Percentiles rank a stretch among this genome's conserved stretches.
These are phyloP conservation scores for Dryas octopetala DNA, from an alignment of 306 rosid species.

Conservation along the genomic window DNA sequence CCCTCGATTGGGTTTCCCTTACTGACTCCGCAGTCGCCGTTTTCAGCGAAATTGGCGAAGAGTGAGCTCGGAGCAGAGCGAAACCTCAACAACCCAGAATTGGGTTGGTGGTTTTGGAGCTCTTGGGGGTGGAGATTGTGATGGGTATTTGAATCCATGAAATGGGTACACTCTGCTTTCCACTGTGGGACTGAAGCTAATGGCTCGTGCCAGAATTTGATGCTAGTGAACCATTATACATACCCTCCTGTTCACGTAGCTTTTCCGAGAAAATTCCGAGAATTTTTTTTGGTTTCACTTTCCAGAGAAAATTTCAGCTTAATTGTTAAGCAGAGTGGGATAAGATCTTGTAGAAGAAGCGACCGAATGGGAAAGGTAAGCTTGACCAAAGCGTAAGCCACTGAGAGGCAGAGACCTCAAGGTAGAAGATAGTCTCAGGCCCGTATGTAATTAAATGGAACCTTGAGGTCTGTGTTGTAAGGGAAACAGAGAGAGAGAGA, in stretches of 20 bases:
- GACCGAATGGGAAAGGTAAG: slow-evolving; percentile 23
- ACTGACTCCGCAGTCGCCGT: slow-evolving; percentile 14
- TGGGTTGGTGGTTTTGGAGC: slow-evolving; percentile 42
- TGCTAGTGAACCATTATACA: slow-evolving; percentile 30
- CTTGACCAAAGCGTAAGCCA: slow-evolving; percentile 23
- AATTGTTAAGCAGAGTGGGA: slow-evolving; percentile 62
- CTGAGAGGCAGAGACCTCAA: neutral
- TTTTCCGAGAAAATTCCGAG: slow-evolving; percentile 35
- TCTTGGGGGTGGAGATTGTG: slow-evolving; percentile 36
- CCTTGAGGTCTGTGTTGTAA: slow-evolving; percentile 24
- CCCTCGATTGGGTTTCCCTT: slow-evolving; percentile 25
- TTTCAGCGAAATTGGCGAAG: slow-evolving; percentile 37
- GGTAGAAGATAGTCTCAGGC: slow-evolving; percentile 27
- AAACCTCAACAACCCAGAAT: slow-evolving; percentile 67
- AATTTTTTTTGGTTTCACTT: slow-evolving; percentile 31
- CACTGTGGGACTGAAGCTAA: slow-evolving; percentile 22
- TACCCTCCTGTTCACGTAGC: slow-evolving; percentile 12
- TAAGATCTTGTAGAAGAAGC: slow-evolving; percentile 86
- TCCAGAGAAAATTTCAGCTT: slow-evolving; percentile 47
- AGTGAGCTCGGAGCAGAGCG: slow-evolving; percentile 69
- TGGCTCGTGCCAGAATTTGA: slow-evolving; percentile 28
- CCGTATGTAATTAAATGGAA: slow-evolving; percentile 25
- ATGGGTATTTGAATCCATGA: slow-evolving; percentile 62
- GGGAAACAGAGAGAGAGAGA: slow-evolving; percentile 22
- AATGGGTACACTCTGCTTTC: neutral